Evolutionary conservation across 73 alveolate species (phyloP), one percentile per base, ranked within the genome.

Genomic region (Paraurostyla sp.): DNA sequence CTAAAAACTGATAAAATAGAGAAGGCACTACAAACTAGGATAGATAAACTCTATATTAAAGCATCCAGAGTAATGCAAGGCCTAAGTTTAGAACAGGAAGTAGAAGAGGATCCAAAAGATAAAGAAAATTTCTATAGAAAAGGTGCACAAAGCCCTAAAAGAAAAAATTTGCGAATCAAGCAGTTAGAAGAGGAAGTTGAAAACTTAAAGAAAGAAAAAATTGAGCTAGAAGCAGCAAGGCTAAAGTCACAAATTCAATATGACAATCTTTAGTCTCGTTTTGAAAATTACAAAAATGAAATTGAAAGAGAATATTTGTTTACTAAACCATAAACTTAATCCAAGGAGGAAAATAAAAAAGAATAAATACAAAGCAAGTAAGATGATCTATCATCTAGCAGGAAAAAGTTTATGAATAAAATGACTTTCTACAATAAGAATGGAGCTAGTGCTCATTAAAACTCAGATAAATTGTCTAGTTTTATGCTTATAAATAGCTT

Each of bases 281-380:
- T 48, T 49, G 86, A 73, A 56, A 73, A 51, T 49, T 73, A 48
- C 27, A 73, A 46, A 48, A 49, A 43, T 45, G 86, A 73, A 45
- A 48, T 73, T 20, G 71, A 73, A 48, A 73, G 86, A 25, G 86
- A 73, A 73, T 73, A 45, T 25, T 73, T 43, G 46, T 73, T 73
- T 48, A 73, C 86, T 43, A 73, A 73, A 16, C 50, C 50, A 27
- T 15, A 22, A 3, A 9, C 49, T 3, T 20, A 45, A 22, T 22
- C 11, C 9, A 13, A n/a, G 54, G 0, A 73, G 9, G n/a, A 45
- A 6, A 18, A 20, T 49, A 20, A 23, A 25, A 32, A 73, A 15
- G 13, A 36, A 43, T 11, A n/a, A 18, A 13, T 7, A n/a, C 54
- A 41, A 40, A 7, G 22, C 3, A 36, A 36, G n/a, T 38, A 36